Evolutionary conservation across 164 flowering plant species (phyloP).

Genomic region (Amborella trichopoda): DNA sequence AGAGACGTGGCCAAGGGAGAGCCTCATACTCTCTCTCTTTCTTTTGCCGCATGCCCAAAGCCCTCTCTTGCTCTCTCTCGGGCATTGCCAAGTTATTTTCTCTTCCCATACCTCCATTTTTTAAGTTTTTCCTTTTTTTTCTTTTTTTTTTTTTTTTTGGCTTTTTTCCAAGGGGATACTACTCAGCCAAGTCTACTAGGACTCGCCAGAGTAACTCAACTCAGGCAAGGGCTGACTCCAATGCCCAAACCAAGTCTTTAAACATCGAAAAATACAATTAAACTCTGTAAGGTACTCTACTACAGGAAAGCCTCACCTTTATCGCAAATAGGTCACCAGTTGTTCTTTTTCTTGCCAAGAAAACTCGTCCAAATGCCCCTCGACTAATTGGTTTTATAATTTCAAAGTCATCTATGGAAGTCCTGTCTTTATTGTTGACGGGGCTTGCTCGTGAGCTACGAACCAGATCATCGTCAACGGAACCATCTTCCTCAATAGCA

Average conservation of each 20-base stretch:
- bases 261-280: too few relatives aligned
- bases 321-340: conserved; percentile 98
- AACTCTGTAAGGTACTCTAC: too few relatives aligned
- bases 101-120: too few relatives aligned
- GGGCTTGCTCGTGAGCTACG: conserved; percentile 80
- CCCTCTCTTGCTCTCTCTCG: background rate
- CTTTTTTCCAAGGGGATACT: too few relatives aligned
- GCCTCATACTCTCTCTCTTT: background rate
- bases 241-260: too few relatives aligned
- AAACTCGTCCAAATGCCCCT: conserved; percentile 98
- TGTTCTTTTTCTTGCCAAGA: conserved; percentile 87
- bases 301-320: conserved; percentile 37
- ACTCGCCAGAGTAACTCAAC: too few relatives aligned
- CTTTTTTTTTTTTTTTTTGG: too few relatives aligned
- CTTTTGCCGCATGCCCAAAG: background rate
- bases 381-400: conserved; percentile 93
- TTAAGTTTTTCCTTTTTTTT: too few relatives aligned
- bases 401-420: conserved; percentile 97
- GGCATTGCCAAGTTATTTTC: too few relatives aligned
- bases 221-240: too few relatives aligned
- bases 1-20: too few relatives aligned
- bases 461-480: conserved; percentile 56
- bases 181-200: too few relatives aligned
- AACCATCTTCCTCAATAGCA: conserved; percentile 67
- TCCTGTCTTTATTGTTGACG: conserved; percentile 66